These are phyloP conservation scores for Eucalyptus brandiana DNA, from an alignment of 345 rosid species.

Conservation along the genomic window DNA sequence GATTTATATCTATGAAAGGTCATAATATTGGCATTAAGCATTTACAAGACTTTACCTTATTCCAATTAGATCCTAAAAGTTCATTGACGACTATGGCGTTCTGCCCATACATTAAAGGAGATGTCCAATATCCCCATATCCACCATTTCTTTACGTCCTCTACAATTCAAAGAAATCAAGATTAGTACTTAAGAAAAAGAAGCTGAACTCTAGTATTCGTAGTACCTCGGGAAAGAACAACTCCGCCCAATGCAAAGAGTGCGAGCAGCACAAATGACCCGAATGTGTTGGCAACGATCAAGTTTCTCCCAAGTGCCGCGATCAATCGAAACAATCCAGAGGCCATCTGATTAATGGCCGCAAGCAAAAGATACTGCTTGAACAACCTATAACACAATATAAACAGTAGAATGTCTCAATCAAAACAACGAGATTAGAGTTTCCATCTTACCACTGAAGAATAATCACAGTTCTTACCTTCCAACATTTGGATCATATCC, in stretches of 20 bases:
- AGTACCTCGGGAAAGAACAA: conserved; percentile 22
- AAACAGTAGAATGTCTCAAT: not conserved
- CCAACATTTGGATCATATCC: conserved; percentile 26
- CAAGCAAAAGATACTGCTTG: conserved; percentile 20
- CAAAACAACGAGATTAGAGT: not conserved
- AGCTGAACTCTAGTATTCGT: not conserved
- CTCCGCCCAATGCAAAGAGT: conserved; percentile 23
- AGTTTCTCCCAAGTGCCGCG: conserved; percentile 17
- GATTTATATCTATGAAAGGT: not conserved
- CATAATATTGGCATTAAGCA: not conserved
- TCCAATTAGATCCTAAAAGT: conserved; percentile 44
- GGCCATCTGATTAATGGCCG: conserved; percentile 22
- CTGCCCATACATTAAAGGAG: conserved; percentile 55
- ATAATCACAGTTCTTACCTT: conserved; percentile 3
- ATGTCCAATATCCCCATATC: conserved; percentile 48
- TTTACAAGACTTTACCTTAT: conserved; percentile 3
- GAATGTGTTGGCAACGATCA: conserved; percentile 24
- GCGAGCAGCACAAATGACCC: conserved; percentile 19
- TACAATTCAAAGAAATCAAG: not conserved
- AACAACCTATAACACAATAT: conserved; percentile 14
- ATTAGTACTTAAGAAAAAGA: not conserved
- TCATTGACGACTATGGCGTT: conserved; percentile 37
- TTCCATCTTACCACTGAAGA: not conserved
- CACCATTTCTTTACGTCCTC: conserved; percentile 44
- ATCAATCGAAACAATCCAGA: conserved; percentile 22